These are phyloP conservation scores for Diutina sp. DNA, from an alignment of 1,139 yeast genomes.

Conservation along the genomic window DNA sequence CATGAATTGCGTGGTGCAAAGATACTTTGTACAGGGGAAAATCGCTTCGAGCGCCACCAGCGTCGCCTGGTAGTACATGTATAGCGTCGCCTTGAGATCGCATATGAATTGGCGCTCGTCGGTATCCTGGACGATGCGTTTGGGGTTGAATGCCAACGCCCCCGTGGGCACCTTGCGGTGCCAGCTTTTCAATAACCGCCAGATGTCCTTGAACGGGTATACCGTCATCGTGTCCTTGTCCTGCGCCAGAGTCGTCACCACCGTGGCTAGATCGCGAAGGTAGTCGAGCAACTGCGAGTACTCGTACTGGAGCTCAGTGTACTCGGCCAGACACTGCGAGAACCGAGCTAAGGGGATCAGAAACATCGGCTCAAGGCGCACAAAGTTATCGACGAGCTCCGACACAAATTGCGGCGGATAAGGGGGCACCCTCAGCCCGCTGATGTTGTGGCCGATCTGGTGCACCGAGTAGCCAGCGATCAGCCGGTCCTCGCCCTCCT, in stretches of 20 bases:
- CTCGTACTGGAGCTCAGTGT: not conserved
- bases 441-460: not conserved
- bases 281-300: not conserved
- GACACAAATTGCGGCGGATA: not conserved
- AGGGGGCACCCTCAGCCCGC: not conserved
- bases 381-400: not conserved
- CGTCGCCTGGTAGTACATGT: slow-evolving; percentile 14
- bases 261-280: not conserved
- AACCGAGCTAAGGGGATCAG: not conserved
- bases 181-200: not conserved
- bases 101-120: not conserved
- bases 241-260: not conserved
- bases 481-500: not conserved
- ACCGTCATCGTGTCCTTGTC: not conserved
- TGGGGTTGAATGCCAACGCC: not conserved
- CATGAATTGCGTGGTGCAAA: slow-evolving; percentile 13
- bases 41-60: slow-evolving; percentile 15
- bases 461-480: not conserved
- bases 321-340: not conserved
- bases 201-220: not conserved
- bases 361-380: not conserved
- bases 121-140: not conserved
- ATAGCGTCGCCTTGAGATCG: slow-evolving; percentile 8
- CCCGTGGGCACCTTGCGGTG: not conserved
- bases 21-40: slow-evolving; percentile 14